phyloP scores from a whole-genome alignment of 108 stramenopile species.

The Bacterosira constricta region DNA sequence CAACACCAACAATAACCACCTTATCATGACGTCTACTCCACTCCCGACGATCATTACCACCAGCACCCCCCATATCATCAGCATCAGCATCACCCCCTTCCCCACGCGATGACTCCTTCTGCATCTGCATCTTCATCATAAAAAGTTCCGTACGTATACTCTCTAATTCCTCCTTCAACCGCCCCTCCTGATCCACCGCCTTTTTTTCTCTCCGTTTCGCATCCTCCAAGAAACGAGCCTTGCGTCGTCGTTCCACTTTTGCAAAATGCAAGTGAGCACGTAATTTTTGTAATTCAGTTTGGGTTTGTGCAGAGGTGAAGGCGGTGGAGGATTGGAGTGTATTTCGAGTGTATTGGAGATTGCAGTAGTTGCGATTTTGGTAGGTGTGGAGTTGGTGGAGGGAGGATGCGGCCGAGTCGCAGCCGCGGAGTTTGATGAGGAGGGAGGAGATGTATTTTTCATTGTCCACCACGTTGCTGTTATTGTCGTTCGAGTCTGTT shows the following conservation, averaged over 20 bases:
- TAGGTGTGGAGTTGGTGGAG: conserved; percentile 8
- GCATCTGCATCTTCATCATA: conserved; percentile 1
- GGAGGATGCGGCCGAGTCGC: conserved; percentile 15
- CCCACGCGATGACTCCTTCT: background rate
- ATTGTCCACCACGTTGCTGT: background rate
- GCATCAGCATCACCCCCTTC: too few relatives aligned
- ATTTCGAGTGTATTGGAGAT: conserved; percentile 10
- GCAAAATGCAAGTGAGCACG: background rate
- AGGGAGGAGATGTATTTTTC: background rate
- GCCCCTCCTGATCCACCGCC: conserved; percentile 6
- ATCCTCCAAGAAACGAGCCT: conserved; percentile 2
- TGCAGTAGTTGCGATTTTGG: conserved; percentile 5
- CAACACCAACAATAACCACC: too few relatives aligned
- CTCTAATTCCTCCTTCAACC: conserved; percentile 20
- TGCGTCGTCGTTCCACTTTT: conserved; percentile 10
- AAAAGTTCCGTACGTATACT: conserved; percentile 20
- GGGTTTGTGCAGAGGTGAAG: background rate
- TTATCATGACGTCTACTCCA: too few relatives aligned
- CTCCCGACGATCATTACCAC: too few relatives aligned
- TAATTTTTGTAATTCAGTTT: conserved; percentile 7
- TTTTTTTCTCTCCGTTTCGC: background rate
- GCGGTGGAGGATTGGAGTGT: background rate
- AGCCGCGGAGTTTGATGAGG: conserved; percentile 21
- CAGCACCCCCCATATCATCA: too few relatives aligned
- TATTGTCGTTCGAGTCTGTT: background rate